Base-by-base conservation (phyloP, 129 eudicot species). In the Rutidosis leptorrhynchoides region DNA sequence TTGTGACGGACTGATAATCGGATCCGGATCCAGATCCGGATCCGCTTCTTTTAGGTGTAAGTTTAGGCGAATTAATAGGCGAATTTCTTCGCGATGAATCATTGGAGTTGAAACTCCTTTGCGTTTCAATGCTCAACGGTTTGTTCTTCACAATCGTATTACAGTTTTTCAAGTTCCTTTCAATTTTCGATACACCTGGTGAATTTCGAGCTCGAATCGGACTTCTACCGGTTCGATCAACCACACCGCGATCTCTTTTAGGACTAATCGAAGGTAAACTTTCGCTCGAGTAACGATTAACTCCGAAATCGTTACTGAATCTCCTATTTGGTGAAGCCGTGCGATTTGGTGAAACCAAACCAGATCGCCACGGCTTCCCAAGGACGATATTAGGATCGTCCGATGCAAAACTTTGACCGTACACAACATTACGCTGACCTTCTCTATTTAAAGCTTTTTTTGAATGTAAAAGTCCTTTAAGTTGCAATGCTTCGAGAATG, bases 51-150 rank as follows among this genome's bases (percentile, higher is more conserved):
- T 77, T 85, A 8, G 84, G 67, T 8, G 79, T 76, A 51, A 69
- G 77, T 56, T 76, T 88, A 0, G 99, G 99, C 0, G 96, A 84
- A 28, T 83, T 83, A 49, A 74, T 73, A 8, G 90, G 92, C 10
- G 90, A 93, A 24, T 22, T 78, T 67, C 83, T 58, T 55, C 95
- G 73, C 7, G 64, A 76, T 10, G 55, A 49, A 17, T 78, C 87
- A 6, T 76, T 42, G 0, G 83, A 45, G 15, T 74, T 24, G 3
- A 11, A 63, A 35, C 83, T 78, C 61, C 90, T 72, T 24, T 67
- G 86, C 0, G 90, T 94, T 26, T 86, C 95, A 4, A 81, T 78
- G 43, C 58, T 73, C 69, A 89, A 45, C 1, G 89, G 78, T 28
- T 82, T 93, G 52, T 79, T 79, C 49, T 84, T 82, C 5, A 76